Evolutionary conservation across 2,329 filamentous ascomycete genomes (phyloP), one percentile per base, ranked within the genome.

Genomic region (Teratosphaeria viscida): DNA sequence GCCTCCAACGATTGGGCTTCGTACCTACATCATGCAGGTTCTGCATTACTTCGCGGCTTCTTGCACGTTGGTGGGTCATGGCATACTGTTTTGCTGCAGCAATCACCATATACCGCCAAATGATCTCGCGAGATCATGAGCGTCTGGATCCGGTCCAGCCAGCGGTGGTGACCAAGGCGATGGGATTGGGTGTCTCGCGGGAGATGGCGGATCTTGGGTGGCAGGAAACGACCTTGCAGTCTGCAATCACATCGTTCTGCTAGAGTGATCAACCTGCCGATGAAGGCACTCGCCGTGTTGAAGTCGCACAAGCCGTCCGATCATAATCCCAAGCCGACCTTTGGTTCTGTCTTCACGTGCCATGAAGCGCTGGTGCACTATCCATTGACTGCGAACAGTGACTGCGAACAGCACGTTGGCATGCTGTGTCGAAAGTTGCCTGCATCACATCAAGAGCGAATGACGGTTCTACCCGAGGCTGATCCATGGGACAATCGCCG

Each of bases 1-100:
- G 76, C 75, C 1, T 78, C 78, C 35, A 76, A 74, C 60, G 81
- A 83, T 64, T 82, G 78, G 75, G 79, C 77, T 0, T 75, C 77
- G 0, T 81, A 76, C 58, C 80, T 78, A 12, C 55, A 54, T 52
- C 10, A 6, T 81, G 75, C 70, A 26, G 68, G 23, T 67, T 6
- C 19, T 76, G 8, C 55, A 61, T 37, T 64, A 63, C 47, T 56
- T 60, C 5, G 75, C 83, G 16, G 85, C 87, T 4, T 85, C 90
- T 75, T 78, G 37, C 1, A 43, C 37, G 16, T n/a, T 16, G 1
- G 16, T 43, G 37, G 49, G 7, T 2, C 26, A n/a, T 12, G 49
- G 14, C 6, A 8, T 53, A 19, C 27, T 53, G 49, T 7, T 53
- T 53, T 29, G 49, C 49, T 3, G 49, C 27, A 26, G 27, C 49